A percentile compares a stretch with the other conserved stretches of the same genome.
Evolutionary conservation across 495 filamentous ascomycete species (phyloP).

Genomic region (Thozetella sp.): DNA sequence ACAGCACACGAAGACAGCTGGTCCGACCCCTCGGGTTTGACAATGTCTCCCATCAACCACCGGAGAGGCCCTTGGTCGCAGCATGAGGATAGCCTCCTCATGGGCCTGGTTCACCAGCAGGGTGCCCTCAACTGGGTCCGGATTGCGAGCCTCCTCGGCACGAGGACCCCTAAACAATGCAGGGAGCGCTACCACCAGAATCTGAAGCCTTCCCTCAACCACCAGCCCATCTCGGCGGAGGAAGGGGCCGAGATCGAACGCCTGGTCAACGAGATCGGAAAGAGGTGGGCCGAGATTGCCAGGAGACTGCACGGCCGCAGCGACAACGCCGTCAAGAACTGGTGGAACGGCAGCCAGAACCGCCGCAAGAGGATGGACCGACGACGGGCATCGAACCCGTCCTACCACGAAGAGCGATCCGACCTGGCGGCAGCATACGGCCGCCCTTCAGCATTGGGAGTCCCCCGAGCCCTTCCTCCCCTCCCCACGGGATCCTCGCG

Average conservation of each 20-base stretch:
- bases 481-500: neutral
- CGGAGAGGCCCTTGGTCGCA: constrained; percentile 80
- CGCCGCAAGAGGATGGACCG: constrained; percentile 55
- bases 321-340: constrained; percentile 99
- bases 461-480: neutral
- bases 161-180: constrained; percentile 92
- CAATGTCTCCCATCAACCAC: constrained; percentile 6
- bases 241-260: constrained; percentile 83
- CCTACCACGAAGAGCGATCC: neutral
- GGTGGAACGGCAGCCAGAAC: constrained; percentile 98
- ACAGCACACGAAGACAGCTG: neutral
- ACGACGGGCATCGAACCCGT: constrained; percentile 23
- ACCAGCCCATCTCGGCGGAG: constrained; percentile 87
- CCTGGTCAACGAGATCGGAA: constrained; percentile 81
- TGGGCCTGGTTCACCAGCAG: constrained; percentile 72
- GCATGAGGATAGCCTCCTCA: constrained; percentile 73
- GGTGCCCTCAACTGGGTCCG: constrained; percentile 92
- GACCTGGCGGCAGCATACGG: neutral
- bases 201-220: constrained; percentile 87
- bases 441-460: constrained; percentile 7
- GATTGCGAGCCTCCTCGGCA: constrained; percentile 75
- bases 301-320: constrained; percentile 82
- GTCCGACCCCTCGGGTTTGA: neutral
- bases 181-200: constrained; percentile 96
- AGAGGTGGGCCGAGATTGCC: constrained; percentile 95